Percentiles rank a stretch among this genome's conserved stretches.
Conservation (phyloP, 768 basidiomycete genomes). For the Podaxis sp. region DNA sequence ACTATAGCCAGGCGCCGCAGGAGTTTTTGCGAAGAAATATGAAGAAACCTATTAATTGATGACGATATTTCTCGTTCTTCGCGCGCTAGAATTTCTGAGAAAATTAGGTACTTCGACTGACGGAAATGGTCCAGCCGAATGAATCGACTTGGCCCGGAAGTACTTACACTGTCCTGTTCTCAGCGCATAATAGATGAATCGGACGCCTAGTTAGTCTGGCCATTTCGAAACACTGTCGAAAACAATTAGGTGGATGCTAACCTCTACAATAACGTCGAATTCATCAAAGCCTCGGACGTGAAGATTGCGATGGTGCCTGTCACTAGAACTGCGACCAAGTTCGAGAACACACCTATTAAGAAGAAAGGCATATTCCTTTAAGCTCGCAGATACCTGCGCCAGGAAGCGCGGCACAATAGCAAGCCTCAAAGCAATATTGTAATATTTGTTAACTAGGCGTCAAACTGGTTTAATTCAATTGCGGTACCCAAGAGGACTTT, state of each 20-base stretch:
- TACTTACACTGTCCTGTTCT: too few species aligned
- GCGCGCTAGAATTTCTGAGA: not conserved
- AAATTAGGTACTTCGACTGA: not conserved
- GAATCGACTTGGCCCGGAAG: not conserved
- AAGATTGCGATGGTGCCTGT: not conserved
- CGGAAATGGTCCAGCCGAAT: not conserved
- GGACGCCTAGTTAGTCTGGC: too few species aligned
- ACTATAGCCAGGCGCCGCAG: not conserved
- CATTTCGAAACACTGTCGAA: too few species aligned
- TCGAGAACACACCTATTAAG: not conserved
- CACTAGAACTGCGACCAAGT: not conserved
- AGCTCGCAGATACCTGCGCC: not conserved
- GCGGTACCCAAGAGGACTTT: constrained; percentile 9
- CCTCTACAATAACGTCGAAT: not conserved
- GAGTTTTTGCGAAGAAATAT: not conserved
- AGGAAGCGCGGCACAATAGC: not conserved
- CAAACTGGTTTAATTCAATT: not conserved
- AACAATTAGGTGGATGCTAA: too few species aligned
- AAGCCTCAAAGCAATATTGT: not conserved
- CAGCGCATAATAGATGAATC: too few species aligned
- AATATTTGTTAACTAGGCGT: not conserved
- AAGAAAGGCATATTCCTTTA: not conserved
- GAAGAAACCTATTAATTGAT: not conserved
- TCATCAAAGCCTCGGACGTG: not conserved
- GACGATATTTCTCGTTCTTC: not conserved